Evolutionary conservation across 257 asterid species (phyloP).

Genomic region (Ocimum tenuiflorum): DNA sequence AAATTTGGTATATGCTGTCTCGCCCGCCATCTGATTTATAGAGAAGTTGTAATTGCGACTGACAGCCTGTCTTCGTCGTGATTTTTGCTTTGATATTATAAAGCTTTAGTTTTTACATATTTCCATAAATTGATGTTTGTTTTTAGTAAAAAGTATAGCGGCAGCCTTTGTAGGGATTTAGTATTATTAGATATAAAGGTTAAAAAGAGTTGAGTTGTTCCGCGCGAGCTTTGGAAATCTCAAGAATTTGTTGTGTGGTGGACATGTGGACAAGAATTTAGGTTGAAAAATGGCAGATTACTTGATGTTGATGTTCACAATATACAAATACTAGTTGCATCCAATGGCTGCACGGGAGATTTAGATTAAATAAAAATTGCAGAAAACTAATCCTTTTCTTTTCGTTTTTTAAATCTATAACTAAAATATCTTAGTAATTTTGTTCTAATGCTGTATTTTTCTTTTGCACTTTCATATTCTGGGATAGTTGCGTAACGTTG

Average conservation of each 20-base stretch:
- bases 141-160: not conserved
- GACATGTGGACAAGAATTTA: not conserved
- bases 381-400: no score
- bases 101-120: not conserved
- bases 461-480: no score
- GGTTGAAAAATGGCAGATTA: not conserved
- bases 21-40: not conserved
- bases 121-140: conserved; percentile 1
- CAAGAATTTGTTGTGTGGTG: conserved; percentile 11
- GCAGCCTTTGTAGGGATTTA: not conserved
- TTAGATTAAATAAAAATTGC: no score
- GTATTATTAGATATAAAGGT: not conserved
- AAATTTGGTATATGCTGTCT: not conserved
- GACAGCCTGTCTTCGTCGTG: no score
- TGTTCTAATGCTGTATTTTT: no score
- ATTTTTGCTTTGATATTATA: no score
- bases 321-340: no score
- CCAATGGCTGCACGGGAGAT: no score
- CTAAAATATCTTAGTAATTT: no score
- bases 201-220: not conserved
- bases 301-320: not conserved
- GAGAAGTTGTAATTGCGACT: not conserved
- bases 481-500: no score
- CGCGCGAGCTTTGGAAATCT: conserved; percentile 11
- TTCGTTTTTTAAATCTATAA: no score